Base-by-base conservation (phyloP, 805 yeast species). In the Schwanniomyces sp. region DNA sequence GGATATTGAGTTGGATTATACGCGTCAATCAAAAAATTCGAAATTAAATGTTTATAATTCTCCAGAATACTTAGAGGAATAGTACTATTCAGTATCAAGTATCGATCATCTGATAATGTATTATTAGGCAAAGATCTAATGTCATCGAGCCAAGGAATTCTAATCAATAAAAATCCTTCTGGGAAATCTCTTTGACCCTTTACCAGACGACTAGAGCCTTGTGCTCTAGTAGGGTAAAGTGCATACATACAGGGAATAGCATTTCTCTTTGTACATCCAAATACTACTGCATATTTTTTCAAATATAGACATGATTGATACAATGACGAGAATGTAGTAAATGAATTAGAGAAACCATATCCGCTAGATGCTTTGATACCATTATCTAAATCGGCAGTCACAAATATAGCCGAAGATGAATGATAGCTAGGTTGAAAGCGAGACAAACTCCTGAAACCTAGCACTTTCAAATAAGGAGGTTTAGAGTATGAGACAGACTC, bases 101-200 rank as follows among this genome's bases (percentile, higher is more conserved):
- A 37, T 16, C 26, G 18, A 10, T 61, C 46, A 63, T 60, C 45
- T 9, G 49, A 44, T 25, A 62, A 38, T 41, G 58, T 51, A 44
- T 63, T 51, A 17, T 64, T 66, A 0, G 97, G 97, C 4, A 81
- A 63, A 29, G 78, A 74, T 44, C 97, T 72, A 3, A 90, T 64
- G 60, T 89, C 92, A 54, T 90, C 95, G 12, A 80, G 66, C 72
- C 79, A 86, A 1, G 98, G 97, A 18, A 88, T 55, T 27, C 76
- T 74, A 7, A 86, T 74, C 47, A 91, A 62, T 42, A 85, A 82
- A 51, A 92, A 79, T 0, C 97, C 97, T 47, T 86, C 82, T 0
- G 92, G 86, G 27, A 75, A 66, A n/a, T 60, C 57, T 28, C 16
- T 41, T n/a, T 44, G 50, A 11, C 52, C 48, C 7, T 46, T 47